Percentiles rank a stretch among this genome's conserved stretches.
Evolutionary conservation across 2,329 filamentous ascomycete species (phyloP).

Genomic region (Cylindrodendrum hubeiense): DNA sequence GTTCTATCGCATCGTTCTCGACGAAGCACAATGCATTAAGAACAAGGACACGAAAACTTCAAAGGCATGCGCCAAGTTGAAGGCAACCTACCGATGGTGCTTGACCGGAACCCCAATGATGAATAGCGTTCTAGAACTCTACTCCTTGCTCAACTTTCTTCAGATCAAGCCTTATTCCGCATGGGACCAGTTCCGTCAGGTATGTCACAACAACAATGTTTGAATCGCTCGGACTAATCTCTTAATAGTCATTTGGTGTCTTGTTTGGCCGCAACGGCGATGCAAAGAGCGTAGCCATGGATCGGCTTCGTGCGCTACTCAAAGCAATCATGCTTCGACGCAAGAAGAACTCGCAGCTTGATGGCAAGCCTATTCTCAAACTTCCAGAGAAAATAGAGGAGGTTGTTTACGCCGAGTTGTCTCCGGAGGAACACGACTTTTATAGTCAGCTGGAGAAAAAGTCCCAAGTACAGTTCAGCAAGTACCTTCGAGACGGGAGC

Average conservation of each 20-base stretch:
- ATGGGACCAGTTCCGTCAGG: constrained; percentile 70
- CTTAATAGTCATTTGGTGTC: constrained; percentile 55
- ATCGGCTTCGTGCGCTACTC: constrained; percentile 78
- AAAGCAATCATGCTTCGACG: constrained; percentile 86
- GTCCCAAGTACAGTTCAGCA: constrained; percentile 80
- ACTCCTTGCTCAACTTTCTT: constrained; percentile 82
- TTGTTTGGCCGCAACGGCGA: constrained; percentile 56
- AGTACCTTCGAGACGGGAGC: constrained; percentile 76
- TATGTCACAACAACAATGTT: constrained; percentile 48
- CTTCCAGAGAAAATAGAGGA: constrained; percentile 83
- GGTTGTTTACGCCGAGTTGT: constrained; percentile 79
- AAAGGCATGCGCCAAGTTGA: constrained; percentile 74
- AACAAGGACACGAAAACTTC: constrained; percentile 81
- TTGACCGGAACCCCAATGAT: constrained; percentile 90
- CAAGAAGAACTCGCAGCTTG: constrained; percentile 82
- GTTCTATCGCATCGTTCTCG: constrained; percentile 85
- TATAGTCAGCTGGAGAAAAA: constrained; percentile 80
- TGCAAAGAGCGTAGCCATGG: constrained; percentile 74
- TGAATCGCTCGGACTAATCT: not conserved
- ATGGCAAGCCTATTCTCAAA: constrained; percentile 84
- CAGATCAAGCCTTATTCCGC: constrained; percentile 80
- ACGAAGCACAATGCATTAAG: constrained; percentile 88
- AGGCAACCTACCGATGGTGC: constrained; percentile 81
- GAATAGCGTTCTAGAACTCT: constrained; percentile 85
- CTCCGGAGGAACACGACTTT: constrained; percentile 79